These are phyloP conservation scores for Colletotrichum orbiculare DNA, from an alignment of 2,329 filamentous ascomycete species.

Conservation along the genomic window DNA sequence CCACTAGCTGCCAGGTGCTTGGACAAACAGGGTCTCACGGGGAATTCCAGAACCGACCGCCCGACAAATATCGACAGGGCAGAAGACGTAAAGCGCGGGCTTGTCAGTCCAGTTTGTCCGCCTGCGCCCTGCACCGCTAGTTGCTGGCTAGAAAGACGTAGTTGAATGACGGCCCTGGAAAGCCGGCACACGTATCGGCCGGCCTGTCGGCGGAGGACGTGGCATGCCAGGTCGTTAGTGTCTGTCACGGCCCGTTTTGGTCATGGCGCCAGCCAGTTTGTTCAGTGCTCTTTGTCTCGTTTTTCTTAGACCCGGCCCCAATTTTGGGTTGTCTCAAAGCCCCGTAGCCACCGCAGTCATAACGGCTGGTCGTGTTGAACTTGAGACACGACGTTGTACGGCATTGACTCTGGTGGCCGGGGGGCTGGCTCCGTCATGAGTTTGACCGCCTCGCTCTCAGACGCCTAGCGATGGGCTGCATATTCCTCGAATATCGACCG, in stretches of 20 bases:
- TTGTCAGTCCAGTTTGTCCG: slow-evolving; percentile 22
- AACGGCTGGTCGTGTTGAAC: slow-evolving; percentile 22
- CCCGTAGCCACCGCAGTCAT: slow-evolving; percentile 15
- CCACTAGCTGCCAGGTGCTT: neutral
- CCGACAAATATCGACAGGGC: slow-evolving; percentile 36
- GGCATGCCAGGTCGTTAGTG: neutral
- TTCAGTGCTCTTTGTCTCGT: slow-evolving; percentile 27
- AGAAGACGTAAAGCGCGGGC: slow-evolving; percentile 17
- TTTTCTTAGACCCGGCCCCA: slow-evolving; percentile 9
- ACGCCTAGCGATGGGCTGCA: slow-evolving; percentile 11
- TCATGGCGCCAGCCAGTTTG: slow-evolving; percentile 4
- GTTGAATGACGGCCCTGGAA: too few species aligned
- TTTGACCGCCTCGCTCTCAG: slow-evolving; percentile 25
- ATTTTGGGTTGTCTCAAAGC: slow-evolving; percentile 31
- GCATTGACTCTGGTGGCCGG: slow-evolving; percentile 24
- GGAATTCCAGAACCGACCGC: slow-evolving; percentile 33
- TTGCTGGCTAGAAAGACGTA: too few species aligned
- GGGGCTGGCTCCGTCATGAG: slow-evolving; percentile 20
- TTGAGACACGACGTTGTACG: slow-evolving; percentile 26
- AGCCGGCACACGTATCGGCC: too few species aligned
- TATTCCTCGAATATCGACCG: slow-evolving; percentile 10
- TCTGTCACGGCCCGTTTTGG: too few species aligned
- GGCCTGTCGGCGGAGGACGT: neutral
- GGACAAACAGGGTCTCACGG: slow-evolving; percentile 27
- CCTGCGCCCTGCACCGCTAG: slow-evolving; percentile 4